Conservation (phyloP, 192 early-diverging fungal genomes). For the Funneliformis geosporum region DNA sequence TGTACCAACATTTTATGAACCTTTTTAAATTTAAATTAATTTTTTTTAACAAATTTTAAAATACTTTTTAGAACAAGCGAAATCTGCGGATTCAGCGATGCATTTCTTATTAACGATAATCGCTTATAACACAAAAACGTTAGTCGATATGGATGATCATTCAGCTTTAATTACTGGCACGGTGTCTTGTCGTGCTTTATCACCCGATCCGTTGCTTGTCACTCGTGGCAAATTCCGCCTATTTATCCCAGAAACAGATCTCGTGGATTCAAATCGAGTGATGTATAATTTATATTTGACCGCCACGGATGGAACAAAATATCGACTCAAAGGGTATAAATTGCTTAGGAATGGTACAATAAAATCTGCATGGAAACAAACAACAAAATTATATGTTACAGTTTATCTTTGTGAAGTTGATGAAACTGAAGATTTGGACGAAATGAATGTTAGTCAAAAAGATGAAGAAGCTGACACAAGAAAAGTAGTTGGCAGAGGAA, state of each 20-base stretch:
- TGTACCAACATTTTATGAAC: background rate
- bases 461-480: slow-evolving; percentile 34
- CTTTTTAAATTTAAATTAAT: background rate
- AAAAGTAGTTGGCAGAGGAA: slow-evolving; percentile 42
- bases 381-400: slow-evolving; percentile 41
- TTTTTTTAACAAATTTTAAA: background rate
- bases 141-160: slow-evolving; percentile 37
- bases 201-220: slow-evolving; percentile 48
- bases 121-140: slow-evolving; percentile 35
- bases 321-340: slow-evolving; percentile 46
- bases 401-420: slow-evolving; percentile 29
- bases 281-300: slow-evolving; percentile 43
- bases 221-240: slow-evolving; percentile 43
- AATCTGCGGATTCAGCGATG: slow-evolving; percentile 43
- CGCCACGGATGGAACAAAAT: slow-evolving; percentile 41
- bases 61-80: slow-evolving; percentile 43
- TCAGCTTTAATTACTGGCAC: slow-evolving; percentile 43
- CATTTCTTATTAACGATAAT: slow-evolving; percentile 40
- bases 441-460: slow-evolving; percentile 37
- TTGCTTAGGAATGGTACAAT: slow-evolving; percentile 34
- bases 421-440: background rate
- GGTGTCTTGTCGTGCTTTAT: slow-evolving; percentile 47
- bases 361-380: slow-evolving; percentile 43
- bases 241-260: slow-evolving; percentile 32
- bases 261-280: slow-evolving; percentile 39